Percentiles rank a stretch among this genome's conserved stretches.
phyloP scores from a whole-genome alignment of 75 land plant genomes.

The Sequoia sempervirens region DNA sequence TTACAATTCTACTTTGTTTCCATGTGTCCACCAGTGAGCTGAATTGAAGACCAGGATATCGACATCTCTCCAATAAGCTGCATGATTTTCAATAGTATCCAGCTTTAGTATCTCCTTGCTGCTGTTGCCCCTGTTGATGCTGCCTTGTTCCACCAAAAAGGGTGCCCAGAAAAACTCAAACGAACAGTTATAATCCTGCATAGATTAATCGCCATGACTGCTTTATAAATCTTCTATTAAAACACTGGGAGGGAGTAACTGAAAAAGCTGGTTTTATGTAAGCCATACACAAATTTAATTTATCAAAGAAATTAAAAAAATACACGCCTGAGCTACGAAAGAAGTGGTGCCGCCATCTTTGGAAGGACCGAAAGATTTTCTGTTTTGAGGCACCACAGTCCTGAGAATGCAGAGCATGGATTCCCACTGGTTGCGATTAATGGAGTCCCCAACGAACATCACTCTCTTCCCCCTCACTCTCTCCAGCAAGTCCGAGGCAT shows the following conservation, averaged over 20 bases:
- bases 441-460: conserved; percentile 34
- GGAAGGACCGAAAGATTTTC: conserved; percentile 8
- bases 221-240: not conserved
- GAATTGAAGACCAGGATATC: conserved; percentile 38
- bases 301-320: not conserved
- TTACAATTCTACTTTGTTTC: conserved; percentile 12
- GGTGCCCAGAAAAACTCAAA: conserved; percentile 51
- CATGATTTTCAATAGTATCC: conserved; percentile 21
- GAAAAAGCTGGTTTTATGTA: not conserved
- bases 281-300: too few species aligned
- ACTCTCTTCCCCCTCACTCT: conserved; percentile 22
- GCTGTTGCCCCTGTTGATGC: conserved; percentile 2
- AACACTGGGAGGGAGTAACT: conserved; percentile 5
- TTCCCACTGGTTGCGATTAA: conserved; percentile 44
- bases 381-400: conserved; percentile 19
- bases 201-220: not conserved
- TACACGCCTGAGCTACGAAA: not conserved
- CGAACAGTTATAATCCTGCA: conserved; percentile 40
- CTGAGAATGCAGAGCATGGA: conserved; percentile 42
- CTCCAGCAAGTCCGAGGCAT: conserved; percentile 34
- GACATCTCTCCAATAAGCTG: conserved; percentile 27
- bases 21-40: conserved; percentile 51
- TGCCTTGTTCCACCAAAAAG: conserved; percentile 43
- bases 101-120: conserved; percentile 18
- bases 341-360: not conserved